Evolutionary conservation across 139 green algal genomes (phyloP).

Genomic region (Haematococcus lacustris): DNA sequence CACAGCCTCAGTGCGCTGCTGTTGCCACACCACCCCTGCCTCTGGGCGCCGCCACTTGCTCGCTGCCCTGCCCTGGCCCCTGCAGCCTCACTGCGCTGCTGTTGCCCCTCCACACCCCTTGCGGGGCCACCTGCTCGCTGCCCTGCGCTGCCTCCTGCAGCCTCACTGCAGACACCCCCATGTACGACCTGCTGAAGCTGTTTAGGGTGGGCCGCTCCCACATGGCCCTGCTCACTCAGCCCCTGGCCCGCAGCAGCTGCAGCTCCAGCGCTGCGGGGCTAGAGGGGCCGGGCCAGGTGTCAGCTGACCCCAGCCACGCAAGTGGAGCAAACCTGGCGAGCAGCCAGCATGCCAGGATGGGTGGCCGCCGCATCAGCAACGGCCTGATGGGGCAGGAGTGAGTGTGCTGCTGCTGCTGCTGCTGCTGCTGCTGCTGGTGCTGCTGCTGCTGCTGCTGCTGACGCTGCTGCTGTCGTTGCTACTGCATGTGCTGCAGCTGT

Average conservation of each 20-base stretch:
- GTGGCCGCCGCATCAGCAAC: not conserved
- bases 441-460: not conserved
- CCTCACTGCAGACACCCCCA: slow-evolving; percentile 27
- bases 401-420: slow-evolving; percentile 3
- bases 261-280: slow-evolving; percentile 16
- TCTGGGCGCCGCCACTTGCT: too few relatives aligned
- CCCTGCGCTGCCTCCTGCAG: too few relatives aligned
- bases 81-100: too few relatives aligned
- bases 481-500: not conserved
- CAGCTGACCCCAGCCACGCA: too few relatives aligned
- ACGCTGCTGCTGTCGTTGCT: too few relatives aligned
- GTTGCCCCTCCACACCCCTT: too few relatives aligned
- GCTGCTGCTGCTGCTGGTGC: not conserved
- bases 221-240: slow-evolving; percentile 67
- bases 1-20: too few relatives aligned
- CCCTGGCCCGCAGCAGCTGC: not conserved
- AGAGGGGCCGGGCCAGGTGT: not conserved
- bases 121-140: too few relatives aligned
- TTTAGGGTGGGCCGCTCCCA: slow-evolving; percentile 74
- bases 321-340: too few relatives aligned
- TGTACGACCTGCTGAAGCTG: slow-evolving; percentile 83
- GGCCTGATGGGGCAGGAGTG: too few relatives aligned
- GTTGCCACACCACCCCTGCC: too few relatives aligned
- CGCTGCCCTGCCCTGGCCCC: too few relatives aligned
- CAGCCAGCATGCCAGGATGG: not conserved